phyloP scores from a whole-genome alignment of 2,329 filamentous ascomycete species.

The Venturia oleaginea region DNA sequence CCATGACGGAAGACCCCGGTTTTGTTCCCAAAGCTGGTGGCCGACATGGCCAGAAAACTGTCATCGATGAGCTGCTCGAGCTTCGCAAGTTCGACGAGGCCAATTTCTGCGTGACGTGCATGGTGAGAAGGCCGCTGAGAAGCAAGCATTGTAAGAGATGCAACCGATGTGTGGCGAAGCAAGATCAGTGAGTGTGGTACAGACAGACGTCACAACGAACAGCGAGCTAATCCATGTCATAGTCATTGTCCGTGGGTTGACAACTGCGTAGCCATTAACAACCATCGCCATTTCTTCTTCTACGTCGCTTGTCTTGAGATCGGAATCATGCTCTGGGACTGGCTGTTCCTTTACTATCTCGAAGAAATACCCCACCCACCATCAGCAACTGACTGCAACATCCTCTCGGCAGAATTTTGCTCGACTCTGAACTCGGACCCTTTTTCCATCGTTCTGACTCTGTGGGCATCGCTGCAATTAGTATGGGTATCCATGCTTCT shows the following conservation, averaged over 20 bases:
- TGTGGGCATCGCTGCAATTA: constrained; percentile 77
- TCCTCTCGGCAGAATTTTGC: constrained; percentile 70
- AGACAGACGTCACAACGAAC: neutral
- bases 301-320: constrained; percentile 73
- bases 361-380: constrained; percentile 45
- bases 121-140: constrained; percentile 84
- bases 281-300: constrained; percentile 89
- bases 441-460: constrained; percentile 68
- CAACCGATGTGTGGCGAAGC: constrained; percentile 85
- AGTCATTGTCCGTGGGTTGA: constrained; percentile 98
- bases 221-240: constrained; percentile 13
- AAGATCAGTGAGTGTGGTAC: constrained; percentile 70
- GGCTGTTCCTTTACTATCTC: constrained; percentile 64
- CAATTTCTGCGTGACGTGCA: constrained; percentile 90
- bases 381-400: constrained; percentile 50
- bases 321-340: constrained; percentile 64
- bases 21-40: constrained; percentile 87
- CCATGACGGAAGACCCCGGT: constrained; percentile 84
- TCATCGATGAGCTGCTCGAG: constrained; percentile 78
- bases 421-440: constrained; percentile 68
- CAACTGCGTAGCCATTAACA: constrained; percentile 93
- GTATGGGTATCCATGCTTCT: constrained; percentile 97
- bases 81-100: constrained; percentile 86
- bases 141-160: constrained; percentile 95
- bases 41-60: constrained; percentile 78